These are phyloP conservation scores for Gnomoniopsis sp. DNA, from an alignment of 2,329 filamentous ascomycete species.

Conservation along the genomic window DNA sequence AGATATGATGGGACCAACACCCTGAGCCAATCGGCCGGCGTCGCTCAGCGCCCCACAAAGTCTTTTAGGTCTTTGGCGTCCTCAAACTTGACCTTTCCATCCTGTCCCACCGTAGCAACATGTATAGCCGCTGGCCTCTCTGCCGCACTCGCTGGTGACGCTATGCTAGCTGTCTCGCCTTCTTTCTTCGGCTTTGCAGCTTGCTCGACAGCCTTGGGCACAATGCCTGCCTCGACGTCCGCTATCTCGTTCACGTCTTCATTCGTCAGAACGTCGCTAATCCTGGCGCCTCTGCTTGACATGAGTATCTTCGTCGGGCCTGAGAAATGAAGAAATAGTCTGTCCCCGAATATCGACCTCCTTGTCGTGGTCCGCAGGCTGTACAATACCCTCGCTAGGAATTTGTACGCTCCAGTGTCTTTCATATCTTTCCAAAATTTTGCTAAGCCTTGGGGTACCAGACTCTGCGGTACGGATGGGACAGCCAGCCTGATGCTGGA, in stretches of 20 bases:
- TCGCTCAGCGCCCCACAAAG: slow-evolving; percentile 40
- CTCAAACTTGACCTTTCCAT: slow-evolving; percentile 66
- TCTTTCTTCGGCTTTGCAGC: slow-evolving; percentile 35
- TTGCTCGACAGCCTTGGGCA: slow-evolving; percentile 55
- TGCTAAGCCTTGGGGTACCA: slow-evolving; percentile 57
- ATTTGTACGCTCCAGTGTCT: slow-evolving; percentile 69
- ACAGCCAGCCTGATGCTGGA: slow-evolving; percentile 76
- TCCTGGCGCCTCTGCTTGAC: slow-evolving; percentile 77
- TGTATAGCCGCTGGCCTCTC: slow-evolving; percentile 45
- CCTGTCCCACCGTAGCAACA: slow-evolving; percentile 53
- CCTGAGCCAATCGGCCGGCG: background rate
- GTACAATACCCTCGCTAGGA: slow-evolving; percentile 61
- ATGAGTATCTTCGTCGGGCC: slow-evolving; percentile 84
- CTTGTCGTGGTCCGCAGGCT: slow-evolving; percentile 72
- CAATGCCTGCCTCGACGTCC: slow-evolving; percentile 69
- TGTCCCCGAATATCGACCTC: slow-evolving; percentile 87
- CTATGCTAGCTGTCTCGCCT: slow-evolving; percentile 12
- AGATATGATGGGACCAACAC: background rate
- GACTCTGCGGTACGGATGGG: slow-evolving; percentile 60
- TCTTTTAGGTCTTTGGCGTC: slow-evolving; percentile 57
- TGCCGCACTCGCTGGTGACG: slow-evolving; percentile 27
- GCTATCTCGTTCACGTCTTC: slow-evolving; percentile 89
- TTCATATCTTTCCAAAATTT: slow-evolving; percentile 73
- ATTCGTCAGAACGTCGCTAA: slow-evolving; percentile 73
- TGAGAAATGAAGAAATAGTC: slow-evolving; percentile 85